Percentiles rank a stretch among this genome's conserved stretches.
phyloP scores from a whole-genome alignment of 495 filamentous ascomycete species.

The Hypoxylon perforatum region DNA sequence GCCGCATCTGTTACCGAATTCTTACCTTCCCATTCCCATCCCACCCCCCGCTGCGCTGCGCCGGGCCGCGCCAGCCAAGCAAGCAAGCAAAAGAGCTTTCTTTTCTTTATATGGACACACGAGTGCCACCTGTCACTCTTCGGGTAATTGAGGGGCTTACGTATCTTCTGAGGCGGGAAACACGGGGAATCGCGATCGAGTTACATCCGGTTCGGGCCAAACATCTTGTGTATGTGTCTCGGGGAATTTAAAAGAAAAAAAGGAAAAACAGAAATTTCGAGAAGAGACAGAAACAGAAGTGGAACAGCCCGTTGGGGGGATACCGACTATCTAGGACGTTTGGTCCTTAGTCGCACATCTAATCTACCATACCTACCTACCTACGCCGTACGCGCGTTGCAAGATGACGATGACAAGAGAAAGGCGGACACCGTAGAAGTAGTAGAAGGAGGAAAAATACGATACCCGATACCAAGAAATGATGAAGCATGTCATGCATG shows the following conservation, averaged over 20 bases:
- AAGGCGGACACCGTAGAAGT: too few species aligned
- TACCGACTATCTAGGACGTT: not conserved
- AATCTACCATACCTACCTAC: too few species aligned
- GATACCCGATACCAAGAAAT: too few species aligned
- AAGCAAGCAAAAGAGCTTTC: slow-evolving; percentile 1
- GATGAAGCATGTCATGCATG: too few species aligned
- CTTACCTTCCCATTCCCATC: too few species aligned
- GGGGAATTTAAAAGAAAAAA: slow-evolving; percentile 14
- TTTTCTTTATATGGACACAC: too few species aligned
- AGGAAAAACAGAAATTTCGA: too few species aligned
- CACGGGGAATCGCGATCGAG: slow-evolving; percentile 33
- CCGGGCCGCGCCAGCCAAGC: slow-evolving; percentile 1
- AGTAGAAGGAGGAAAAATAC: too few species aligned
- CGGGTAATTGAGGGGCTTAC: slow-evolving; percentile 24
- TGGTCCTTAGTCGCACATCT: too few species aligned
- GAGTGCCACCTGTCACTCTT: slow-evolving; percentile 26
- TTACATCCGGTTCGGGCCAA: slow-evolving; percentile 37
- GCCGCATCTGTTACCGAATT: not conserved
- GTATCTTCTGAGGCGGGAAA: slow-evolving; percentile 25
- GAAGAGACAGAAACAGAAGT: too few species aligned
- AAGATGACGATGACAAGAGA: too few species aligned
- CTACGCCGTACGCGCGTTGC: too few species aligned
- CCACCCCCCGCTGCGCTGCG: not conserved
- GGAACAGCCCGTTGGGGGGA: not conserved
- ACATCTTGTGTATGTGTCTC: slow-evolving; percentile 19